Percentiles rank a stretch among this genome's conserved stretches.
Conservation (phyloP, 352 stramenopile species). For the Phytophthora constricta region DNA sequence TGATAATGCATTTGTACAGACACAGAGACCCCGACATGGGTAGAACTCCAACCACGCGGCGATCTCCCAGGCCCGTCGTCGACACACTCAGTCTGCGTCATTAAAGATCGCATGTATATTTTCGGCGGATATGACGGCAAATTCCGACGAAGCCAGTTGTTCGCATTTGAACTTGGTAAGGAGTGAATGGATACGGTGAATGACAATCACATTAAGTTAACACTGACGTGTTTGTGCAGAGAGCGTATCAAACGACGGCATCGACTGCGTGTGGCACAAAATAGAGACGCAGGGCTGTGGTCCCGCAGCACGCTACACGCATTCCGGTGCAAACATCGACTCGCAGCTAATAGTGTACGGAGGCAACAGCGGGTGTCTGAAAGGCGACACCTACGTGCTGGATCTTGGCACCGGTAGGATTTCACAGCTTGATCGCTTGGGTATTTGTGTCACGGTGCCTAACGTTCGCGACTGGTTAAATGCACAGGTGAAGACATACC, state of each 20-base stretch:
- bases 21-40: conserved; percentile 49
- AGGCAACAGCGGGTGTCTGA: conserved; percentile 65
- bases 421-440: neutral
- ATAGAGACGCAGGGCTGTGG: conserved; percentile 43
- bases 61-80: conserved; percentile 54
- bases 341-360: conserved; percentile 62
- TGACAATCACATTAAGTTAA: conserved; percentile 3
- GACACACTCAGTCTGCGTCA: conserved; percentile 61
- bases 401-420: conserved; percentile 49
- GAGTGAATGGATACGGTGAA: neutral
- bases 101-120: conserved; percentile 61
- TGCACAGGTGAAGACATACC: conserved; percentile 38
- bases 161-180: conserved; percentile 54
- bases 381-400: conserved; percentile 60
- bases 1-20: conserved; percentile 30
- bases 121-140: conserved; percentile 73
- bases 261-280: conserved; percentile 52
- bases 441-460: neutral
- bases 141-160: conserved; percentile 53
- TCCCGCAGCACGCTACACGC: conserved; percentile 57
- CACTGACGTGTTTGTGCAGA: conserved; percentile 21
- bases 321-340: conserved; percentile 54
- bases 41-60: conserved; percentile 47
- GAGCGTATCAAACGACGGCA: conserved; percentile 32
- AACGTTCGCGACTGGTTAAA: neutral